Evolutionary conservation across 805 yeast genomes (phyloP), one percentile per base, ranked within the genome.

Genomic region (Wickerhamiella spandovensis): DNA sequence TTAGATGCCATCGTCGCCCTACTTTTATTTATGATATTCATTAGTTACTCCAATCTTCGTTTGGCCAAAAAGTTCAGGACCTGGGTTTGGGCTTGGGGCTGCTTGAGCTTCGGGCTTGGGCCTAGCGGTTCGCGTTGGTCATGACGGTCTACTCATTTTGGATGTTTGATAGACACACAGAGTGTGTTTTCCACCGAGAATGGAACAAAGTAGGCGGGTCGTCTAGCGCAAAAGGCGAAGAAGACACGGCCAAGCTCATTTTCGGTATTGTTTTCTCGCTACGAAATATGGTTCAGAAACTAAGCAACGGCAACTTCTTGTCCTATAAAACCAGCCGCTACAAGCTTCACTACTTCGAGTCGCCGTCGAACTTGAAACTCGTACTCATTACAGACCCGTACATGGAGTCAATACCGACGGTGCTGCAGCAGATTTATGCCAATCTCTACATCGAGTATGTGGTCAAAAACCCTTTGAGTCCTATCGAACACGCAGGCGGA

Each of bases 151-250:
- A 82, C 68, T 84, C 95, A 10, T 83, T 89, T 62, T 85, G 88
- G 84, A 77, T 90, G 50, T 90, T 83, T 63, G 97, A 90, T 64
- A 76, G 92, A 63, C 97, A 90, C 67, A 85, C 97, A 58, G 81
- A 83, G 55, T 89, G 97, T 65, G 79, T 90, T 18, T 90, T 78
- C 66, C 77, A 77, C 54, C 71, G 94, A 48, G 94, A 85, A 63
- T 89, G 82, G 81, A 60, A 63, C 46, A 47, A 44, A 15, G 30
- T 23, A 12, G 35, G 23, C 15, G 45, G 20, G 6, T 8, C 42
- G 15, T 23, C 38, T 28, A 23, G 41, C 7, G 32, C 41, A 2
- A 46, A 46, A 39, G 54, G 44, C n/a, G 18, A 28, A 5, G 82
- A 81, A 46, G 87, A 88, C 61, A 71, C 77, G 13, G 81, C 92